A percentile compares a stretch with the other conserved stretches of the same genome.
Conservation (phyloP, 495 filamentous ascomycete genomes). For the Diplogelasinospora grovesii region DNA sequence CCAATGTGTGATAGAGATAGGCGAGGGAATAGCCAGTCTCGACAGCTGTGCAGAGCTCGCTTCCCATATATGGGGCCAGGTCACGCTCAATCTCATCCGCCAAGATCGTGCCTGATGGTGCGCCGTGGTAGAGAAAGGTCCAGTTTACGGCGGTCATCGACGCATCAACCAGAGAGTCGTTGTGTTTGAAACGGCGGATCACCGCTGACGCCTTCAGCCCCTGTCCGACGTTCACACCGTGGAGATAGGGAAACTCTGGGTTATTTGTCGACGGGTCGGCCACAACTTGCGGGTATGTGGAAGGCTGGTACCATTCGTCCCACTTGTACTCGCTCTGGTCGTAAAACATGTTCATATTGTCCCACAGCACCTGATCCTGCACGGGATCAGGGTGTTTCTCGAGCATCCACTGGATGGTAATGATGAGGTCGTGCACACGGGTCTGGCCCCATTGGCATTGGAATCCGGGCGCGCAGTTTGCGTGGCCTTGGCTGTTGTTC, state of each 20-base stretch:
- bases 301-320: constrained; percentile 15
- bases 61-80: constrained; percentile 20
- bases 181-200: constrained; percentile 21
- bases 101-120: constrained; percentile 22
- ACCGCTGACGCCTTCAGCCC: constrained; percentile 18
- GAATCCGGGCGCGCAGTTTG: constrained; percentile 9
- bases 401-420: constrained; percentile 45
- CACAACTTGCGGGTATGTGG: constrained; percentile 11
- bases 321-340: constrained; percentile 15
- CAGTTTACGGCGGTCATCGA: constrained; percentile 23
- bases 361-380: constrained; percentile 24
- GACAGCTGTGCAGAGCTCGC: constrained; percentile 29
- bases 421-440: constrained; percentile 25
- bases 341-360: constrained; percentile 26
- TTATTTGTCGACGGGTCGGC: constrained; percentile 7
- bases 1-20: constrained; percentile 32
- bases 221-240: constrained; percentile 28
- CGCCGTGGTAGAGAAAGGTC: constrained; percentile 22
- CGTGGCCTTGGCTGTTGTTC: constrained; percentile 18
- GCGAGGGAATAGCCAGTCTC: constrained; percentile 29
- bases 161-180: constrained; percentile 15
- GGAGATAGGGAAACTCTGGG: constrained; percentile 16
- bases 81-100: constrained; percentile 26
- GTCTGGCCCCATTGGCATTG: constrained; percentile 20
- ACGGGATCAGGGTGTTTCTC: constrained; percentile 31